phyloP scores from a whole-genome alignment of 768 basidiomycete species.

The Suillus placidus region DNA sequence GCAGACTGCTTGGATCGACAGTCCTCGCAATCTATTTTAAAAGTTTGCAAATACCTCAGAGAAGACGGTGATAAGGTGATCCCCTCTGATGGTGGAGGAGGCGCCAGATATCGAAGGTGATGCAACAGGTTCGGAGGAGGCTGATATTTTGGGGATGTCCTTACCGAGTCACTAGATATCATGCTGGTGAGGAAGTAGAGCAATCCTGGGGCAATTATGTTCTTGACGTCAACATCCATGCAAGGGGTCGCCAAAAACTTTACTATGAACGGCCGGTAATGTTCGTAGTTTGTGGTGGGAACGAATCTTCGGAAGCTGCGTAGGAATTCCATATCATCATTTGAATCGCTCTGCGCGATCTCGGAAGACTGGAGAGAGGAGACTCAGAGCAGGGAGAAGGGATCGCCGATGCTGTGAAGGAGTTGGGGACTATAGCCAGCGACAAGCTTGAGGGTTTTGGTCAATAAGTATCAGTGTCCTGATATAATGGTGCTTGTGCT shows the following conservation, averaged over 20 bases:
- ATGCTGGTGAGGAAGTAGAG: conserved; percentile 23
- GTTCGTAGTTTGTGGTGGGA: conserved; percentile 24
- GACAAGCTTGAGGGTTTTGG: background rate
- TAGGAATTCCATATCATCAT: conserved; percentile 12
- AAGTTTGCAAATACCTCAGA: background rate
- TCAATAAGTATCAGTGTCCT: background rate
- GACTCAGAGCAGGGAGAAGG: background rate
- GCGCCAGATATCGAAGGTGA: background rate
- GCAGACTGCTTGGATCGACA: background rate
- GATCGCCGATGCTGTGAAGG: background rate
- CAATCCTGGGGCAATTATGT: conserved; percentile 27
- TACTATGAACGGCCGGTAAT: conserved; percentile 24
- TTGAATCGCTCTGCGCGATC: background rate
- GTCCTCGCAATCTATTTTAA: background rate
- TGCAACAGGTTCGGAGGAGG: background rate
- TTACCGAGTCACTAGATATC: conserved; percentile 22
- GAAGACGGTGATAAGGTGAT: background rate
- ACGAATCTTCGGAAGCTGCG: conserved; percentile 20
- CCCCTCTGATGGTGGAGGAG: background rate
- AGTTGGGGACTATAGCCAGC: background rate
- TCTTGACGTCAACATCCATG: conserved; percentile 16
- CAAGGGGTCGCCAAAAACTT: conserved; percentile 13
- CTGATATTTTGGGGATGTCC: too few species aligned
- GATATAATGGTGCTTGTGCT: background rate
- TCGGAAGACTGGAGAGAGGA: background rate